Evolutionary conservation across 2,329 filamentous ascomycete genomes (phyloP), one percentile per base, ranked within the genome.

Genomic region (Penicillium concentricum): DNA sequence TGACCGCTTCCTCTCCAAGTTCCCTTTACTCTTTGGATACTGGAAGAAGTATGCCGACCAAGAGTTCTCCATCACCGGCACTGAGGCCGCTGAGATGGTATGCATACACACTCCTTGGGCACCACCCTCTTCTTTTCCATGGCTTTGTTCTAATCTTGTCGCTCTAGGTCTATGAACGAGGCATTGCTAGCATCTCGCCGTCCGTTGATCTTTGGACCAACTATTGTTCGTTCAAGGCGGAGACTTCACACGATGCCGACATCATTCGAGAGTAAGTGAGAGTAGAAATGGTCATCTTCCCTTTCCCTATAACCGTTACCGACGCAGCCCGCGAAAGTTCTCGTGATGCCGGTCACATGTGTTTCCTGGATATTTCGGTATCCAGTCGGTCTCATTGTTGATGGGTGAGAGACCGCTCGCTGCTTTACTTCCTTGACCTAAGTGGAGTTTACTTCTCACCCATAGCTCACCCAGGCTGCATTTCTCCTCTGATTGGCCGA

Each of bases 11-110:
- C 87, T 99, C 22, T 85, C 90, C 59, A 97, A 96, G 72, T 99
- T 97, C 64, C 94, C 94, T 3, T 83, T 97, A 12, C 85, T 97
- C 38, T 99, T 97, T 69, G 94, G 93, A 51, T 99, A 97, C 79
- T 99, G 94, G 94, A 97, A 97, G 81, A 97, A 97, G 74, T 99
- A 97, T 82, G 94, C 94, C 70, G 93, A 97, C 69, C 83, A 96
- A 62, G 94, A 99, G 72, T 99, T 99, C 78, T 92, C 92, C 49
- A 96, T 99, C 63, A 92, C 92, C 5, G 94, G 94, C 18, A 95
- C 94, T 5, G 94, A 99, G 79, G 93, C 93, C 42, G 94, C 94
- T 52, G 94, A 97, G 76, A 95, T 97, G 89, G 92, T 96, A 75
- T 69, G 83, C 54, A 51, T 52, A 18, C 16, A 41, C 22, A 37